Percentiles rank a stretch among this genome's conserved stretches.
phyloP scores from a whole-genome alignment of 495 filamentous ascomycete species.

The Monascus purpureus region DNA sequence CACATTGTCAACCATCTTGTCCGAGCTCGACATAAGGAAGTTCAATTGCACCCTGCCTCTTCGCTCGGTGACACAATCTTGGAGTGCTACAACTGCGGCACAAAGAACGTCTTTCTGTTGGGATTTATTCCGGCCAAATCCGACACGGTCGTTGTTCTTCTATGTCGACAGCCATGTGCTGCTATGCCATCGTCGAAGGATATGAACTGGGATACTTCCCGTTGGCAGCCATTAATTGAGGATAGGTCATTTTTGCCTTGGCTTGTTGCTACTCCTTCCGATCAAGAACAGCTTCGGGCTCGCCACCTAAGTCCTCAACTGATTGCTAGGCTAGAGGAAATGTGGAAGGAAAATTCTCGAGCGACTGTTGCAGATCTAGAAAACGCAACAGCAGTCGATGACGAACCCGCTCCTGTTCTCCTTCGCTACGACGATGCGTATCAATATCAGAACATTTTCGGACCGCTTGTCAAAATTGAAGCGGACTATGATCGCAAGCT shows the following conservation, averaged over 20 bases:
- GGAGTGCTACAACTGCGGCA: conserved; percentile 99
- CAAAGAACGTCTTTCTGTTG: conserved; percentile 98
- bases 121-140: conserved; percentile 99
- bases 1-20: conserved; percentile 99
- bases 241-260: conserved; percentile 90
- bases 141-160: conserved; percentile 90
- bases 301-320: conserved; percentile 87
- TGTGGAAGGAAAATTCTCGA: conserved; percentile 93
- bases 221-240: conserved; percentile 95
- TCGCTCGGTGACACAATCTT: conserved; percentile 94
- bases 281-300: conserved; percentile 91
- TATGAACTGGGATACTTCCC: conserved; percentile 99
- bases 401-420: conserved; percentile 86
- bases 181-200: conserved; percentile 94
- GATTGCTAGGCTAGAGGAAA: conserved; percentile 93
- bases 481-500: conserved; percentile 99
- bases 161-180: conserved; percentile 94
- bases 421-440: conserved; percentile 95
- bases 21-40: conserved; percentile 94
- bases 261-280: conserved; percentile 81
- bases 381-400: conserved; percentile 84
- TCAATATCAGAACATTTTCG: conserved; percentile 98
- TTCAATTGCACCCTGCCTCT: conserved; percentile 87
- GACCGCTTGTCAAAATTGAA: conserved; percentile 96
- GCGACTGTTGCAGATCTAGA: conserved; percentile 89